Conservation (phyloP, 805 yeast genomes). For the Starmerella bombicola region DNA sequence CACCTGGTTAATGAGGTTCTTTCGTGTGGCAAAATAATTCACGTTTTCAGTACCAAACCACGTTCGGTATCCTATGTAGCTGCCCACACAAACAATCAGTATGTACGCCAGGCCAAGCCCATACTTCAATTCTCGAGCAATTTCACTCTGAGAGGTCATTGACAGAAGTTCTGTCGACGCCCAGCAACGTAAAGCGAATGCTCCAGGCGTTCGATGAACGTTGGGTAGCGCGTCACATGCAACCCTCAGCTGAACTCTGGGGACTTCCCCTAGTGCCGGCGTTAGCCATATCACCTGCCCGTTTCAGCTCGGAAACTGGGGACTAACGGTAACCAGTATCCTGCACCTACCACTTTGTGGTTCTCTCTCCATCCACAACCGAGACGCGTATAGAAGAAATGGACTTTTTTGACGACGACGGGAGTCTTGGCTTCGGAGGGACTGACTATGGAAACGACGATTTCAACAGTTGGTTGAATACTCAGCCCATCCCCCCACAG, state of each 20-base stretch:
- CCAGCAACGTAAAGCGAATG: no score
- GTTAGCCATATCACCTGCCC: no score
- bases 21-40: slow-evolving; percentile 36
- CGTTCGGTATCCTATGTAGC: not conserved
- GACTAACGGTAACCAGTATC: no score
- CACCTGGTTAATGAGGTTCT: slow-evolving; percentile 52
- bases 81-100: slow-evolving; percentile 13
- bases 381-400: no score
- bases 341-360: no score
- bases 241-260: not conserved
- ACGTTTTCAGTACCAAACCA: slow-evolving; percentile 10
- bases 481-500: slow-evolving; percentile 2
- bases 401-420: slow-evolving; percentile 19
- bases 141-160: not conserved
- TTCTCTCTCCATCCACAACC: no score
- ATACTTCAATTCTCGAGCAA: slow-evolving; percentile 4
- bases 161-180: no score
- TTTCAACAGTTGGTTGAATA: slow-evolving; percentile 14
- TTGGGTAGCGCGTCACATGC: no score
- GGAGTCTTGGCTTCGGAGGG: slow-evolving; percentile 16
- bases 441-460: slow-evolving; percentile 15
- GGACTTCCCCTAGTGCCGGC: no score
- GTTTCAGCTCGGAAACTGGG: no score
- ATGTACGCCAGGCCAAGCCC: slow-evolving; percentile 10
- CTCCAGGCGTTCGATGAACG: no score